These are phyloP conservation scores for Dictyostelium firmibasis DNA, from an alignment of 78 protist species.

Conservation along the genomic window DNA sequence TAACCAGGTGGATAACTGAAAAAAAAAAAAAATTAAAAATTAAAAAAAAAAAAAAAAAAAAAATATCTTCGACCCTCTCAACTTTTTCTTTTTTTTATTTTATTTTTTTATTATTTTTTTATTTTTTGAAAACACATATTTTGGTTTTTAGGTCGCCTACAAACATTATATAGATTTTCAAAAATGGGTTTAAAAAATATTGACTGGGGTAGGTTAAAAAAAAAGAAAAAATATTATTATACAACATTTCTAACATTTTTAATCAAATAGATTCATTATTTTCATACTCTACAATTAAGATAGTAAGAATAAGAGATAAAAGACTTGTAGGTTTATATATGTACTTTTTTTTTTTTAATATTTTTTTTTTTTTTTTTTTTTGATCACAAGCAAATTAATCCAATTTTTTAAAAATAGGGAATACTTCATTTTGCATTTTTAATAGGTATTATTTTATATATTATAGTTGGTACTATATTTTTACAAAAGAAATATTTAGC, in stretches of 20 bases:
- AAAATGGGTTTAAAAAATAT: neutral
- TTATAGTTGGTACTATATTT: slow-evolving; percentile 15
- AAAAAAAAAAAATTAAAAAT: too few species aligned
- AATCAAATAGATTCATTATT: neutral
- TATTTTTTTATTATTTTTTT: neutral
- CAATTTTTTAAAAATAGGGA: neutral
- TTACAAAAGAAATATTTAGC: slow-evolving; percentile 29
- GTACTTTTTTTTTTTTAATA: too few species aligned
- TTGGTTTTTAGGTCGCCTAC: too few species aligned
- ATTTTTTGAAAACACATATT: too few species aligned
- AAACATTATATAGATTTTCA: too few species aligned
- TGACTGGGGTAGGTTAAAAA: neutral
- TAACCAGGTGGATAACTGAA: too few species aligned
- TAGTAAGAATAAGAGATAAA: slow-evolving; percentile 64
- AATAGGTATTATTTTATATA: slow-evolving; percentile 38
- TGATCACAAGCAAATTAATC: too few species aligned
- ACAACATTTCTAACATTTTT: neutral
- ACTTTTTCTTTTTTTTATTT: too few species aligned
- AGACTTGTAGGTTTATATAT: slow-evolving; percentile 17
- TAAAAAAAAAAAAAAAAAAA: too few species aligned
- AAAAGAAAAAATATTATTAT: neutral
- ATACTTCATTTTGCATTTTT: slow-evolving; percentile 66
- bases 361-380: slow-evolving; percentile 16
- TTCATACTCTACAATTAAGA: neutral
- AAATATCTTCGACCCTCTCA: too few species aligned